A percentile compares a stretch with the other conserved stretches of the same genome.
Conservation (phyloP, 495 filamentous ascomycete genomes). For the Neurospora hispaniola region DNA sequence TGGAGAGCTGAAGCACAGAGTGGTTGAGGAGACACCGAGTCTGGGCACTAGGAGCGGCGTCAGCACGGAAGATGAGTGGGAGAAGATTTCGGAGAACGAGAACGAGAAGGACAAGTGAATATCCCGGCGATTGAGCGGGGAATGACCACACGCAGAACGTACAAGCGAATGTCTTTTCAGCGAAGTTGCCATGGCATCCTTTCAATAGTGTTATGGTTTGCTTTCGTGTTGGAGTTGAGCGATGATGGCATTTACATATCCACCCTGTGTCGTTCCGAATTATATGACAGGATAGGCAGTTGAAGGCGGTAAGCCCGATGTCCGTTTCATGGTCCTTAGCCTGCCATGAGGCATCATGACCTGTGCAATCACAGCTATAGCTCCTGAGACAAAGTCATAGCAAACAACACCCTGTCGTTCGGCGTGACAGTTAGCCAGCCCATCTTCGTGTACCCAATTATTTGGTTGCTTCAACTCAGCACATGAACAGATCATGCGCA, state of each 20-base stretch:
- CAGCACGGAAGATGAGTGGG: slow-evolving; percentile 52
- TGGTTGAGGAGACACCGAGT: slow-evolving; percentile 11
- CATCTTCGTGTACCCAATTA: background rate
- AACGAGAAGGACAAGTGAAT: slow-evolving; percentile 40
- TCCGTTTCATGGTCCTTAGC: background rate
- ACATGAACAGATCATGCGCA: background rate
- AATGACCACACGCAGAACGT: background rate
- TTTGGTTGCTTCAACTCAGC: background rate
- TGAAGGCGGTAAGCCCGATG: background rate
- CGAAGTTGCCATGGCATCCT: background rate
- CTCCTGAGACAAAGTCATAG: background rate
- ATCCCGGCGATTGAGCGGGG: background rate
- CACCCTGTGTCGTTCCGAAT: background rate
- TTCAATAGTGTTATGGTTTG: background rate
- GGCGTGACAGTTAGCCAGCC: background rate
- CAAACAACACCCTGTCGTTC: background rate
- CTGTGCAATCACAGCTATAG: background rate
- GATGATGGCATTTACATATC: background rate
- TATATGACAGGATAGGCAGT: background rate
- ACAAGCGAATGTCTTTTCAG: background rate
- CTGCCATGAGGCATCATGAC: background rate
- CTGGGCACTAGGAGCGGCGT: slow-evolving; percentile 32
- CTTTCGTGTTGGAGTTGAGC: background rate
- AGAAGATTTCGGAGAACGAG: slow-evolving; percentile 47
- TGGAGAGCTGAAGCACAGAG: slow-evolving; percentile 33